A percentile compares a stretch with the other conserved stretches of the same genome.
Evolutionary conservation across 257 asterid genomes (phyloP).

Genomic region (Mentha longifolia): DNA sequence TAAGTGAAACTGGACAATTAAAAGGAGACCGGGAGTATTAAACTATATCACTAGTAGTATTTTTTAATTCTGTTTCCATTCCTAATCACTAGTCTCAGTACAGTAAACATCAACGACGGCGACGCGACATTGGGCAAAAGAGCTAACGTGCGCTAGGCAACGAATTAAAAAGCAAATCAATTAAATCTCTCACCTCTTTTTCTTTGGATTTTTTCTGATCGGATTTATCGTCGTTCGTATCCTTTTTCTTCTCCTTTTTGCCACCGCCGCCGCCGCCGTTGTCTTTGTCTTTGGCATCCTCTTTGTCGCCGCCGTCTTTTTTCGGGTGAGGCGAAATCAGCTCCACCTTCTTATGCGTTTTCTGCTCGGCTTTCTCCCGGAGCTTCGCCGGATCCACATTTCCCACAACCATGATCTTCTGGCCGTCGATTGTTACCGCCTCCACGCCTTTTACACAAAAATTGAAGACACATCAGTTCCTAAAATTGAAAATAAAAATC

Average conservation of each 20-base stretch:
- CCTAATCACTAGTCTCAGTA: not conserved
- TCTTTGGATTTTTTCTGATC: conserved; percentile 52
- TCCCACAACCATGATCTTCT: conserved; percentile 67
- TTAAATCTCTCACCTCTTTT: conserved; percentile 40
- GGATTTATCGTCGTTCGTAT: conserved; percentile 43
- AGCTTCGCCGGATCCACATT: conserved; percentile 70
- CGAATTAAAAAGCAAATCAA: not conserved
- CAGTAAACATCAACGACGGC: conserved; percentile 7
- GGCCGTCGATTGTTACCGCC: conserved; percentile 49
- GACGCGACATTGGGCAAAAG: not conserved
- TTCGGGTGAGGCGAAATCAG: conserved; percentile 64
- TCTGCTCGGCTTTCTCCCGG: conserved; percentile 60
- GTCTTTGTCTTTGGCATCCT: conserved; percentile 37
- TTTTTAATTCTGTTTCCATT: no score
- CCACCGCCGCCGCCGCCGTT: conserved; percentile 33
- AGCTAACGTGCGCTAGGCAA: conserved; percentile 30
- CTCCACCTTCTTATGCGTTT: conserved; percentile 61
- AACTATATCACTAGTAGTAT: no score
- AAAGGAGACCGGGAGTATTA: no score
- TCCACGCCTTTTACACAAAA: conserved; percentile 54
- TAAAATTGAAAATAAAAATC: not conserved
- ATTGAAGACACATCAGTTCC: not conserved
- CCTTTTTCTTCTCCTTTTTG: conserved; percentile 34
- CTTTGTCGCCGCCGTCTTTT: conserved; percentile 49
- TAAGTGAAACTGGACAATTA: no score